Evolutionary conservation across 2,329 filamentous ascomycete species (phyloP).

Genomic region (Epichloe sp.): DNA sequence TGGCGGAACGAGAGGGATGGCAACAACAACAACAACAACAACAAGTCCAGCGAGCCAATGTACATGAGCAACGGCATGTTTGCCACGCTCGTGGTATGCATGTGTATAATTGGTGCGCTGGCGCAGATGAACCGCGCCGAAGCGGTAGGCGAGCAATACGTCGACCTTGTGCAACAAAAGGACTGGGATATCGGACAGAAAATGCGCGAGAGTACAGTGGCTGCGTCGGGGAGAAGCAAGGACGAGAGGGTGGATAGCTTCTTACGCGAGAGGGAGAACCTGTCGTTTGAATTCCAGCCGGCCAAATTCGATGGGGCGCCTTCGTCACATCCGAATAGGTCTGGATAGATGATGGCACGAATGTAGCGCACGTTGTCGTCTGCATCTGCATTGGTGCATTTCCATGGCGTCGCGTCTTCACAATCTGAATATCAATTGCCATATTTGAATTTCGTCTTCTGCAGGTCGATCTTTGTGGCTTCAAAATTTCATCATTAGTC

Average conservation of each 20-base stretch:
- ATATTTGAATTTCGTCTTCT: too few relatives aligned
- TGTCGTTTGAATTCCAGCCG: constrained; percentile 20
- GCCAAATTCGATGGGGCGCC: constrained; percentile 16
- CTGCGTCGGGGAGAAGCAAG: constrained; percentile 37
- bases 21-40: constrained; percentile 19
- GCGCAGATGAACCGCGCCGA: constrained; percentile 60
- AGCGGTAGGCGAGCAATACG: constrained; percentile 44
- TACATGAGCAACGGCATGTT: constrained; percentile 75
- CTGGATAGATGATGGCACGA: neutral
- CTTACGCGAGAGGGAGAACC: constrained; percentile 53
- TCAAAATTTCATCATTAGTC: too few relatives aligned
- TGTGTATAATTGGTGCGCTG: constrained; percentile 57
- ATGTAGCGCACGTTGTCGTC: too few relatives aligned
- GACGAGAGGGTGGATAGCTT: constrained; percentile 67
- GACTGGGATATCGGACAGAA: constrained; percentile 51
- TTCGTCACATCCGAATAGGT: constrained; percentile 5
- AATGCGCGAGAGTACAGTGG: constrained; percentile 38
- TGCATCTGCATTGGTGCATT: too few relatives aligned
- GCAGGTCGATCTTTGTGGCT: too few relatives aligned
- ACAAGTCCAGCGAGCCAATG: constrained; percentile 33
- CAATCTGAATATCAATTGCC: too few relatives aligned
- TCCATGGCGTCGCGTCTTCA: too few relatives aligned
- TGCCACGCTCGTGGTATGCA: constrained; percentile 50
- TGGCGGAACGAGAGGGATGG: constrained; percentile 50
- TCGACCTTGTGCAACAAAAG: constrained; percentile 55